These are phyloP conservation scores for Venturia oleaginea DNA, from an alignment of 2,329 filamentous ascomycete genomes.

Conservation along the genomic window DNA sequence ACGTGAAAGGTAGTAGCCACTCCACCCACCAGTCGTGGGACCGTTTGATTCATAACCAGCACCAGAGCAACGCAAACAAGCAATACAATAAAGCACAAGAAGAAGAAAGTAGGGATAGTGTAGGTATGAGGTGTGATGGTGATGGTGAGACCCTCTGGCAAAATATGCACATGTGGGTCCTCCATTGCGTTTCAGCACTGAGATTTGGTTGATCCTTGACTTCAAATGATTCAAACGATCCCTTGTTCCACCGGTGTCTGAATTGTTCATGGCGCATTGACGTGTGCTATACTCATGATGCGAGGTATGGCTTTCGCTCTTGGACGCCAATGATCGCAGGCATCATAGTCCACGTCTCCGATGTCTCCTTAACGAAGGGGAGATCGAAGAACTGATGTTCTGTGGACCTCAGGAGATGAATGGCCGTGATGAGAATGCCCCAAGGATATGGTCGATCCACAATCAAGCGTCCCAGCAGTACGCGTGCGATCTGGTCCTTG, in stretches of 20 bases:
- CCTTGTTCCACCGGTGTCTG: not conserved
- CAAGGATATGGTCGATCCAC: conserved; percentile 91
- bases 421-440: conserved; percentile 80
- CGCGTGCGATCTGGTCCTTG: conserved; percentile 81
- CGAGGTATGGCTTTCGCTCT: not conserved
- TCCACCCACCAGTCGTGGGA: not conserved
- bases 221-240: not conserved
- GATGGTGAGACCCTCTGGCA: not conserved
- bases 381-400: conserved; percentile 88
- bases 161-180: not conserved
- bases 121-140: not conserved
- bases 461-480: conserved; percentile 78
- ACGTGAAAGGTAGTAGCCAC: not conserved
- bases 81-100: conserved; percentile 1
- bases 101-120: not conserved
- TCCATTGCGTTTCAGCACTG: not conserved
- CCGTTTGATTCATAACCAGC: conserved; percentile 5
- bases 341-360: conserved; percentile 3
- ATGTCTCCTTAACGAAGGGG: conserved; percentile 76
- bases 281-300: not conserved
- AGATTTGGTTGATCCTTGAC: not conserved
- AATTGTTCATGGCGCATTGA: not conserved
- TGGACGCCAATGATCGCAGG: not conserved
- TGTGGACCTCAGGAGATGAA: conserved; percentile 86
- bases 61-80: conserved; percentile 4